A percentile compares a stretch with the other conserved stretches of the same genome.
These are phyloP conservation scores for Zygoascus ofunaensis DNA, from an alignment of 805 yeast species.

Conservation along the genomic window DNA sequence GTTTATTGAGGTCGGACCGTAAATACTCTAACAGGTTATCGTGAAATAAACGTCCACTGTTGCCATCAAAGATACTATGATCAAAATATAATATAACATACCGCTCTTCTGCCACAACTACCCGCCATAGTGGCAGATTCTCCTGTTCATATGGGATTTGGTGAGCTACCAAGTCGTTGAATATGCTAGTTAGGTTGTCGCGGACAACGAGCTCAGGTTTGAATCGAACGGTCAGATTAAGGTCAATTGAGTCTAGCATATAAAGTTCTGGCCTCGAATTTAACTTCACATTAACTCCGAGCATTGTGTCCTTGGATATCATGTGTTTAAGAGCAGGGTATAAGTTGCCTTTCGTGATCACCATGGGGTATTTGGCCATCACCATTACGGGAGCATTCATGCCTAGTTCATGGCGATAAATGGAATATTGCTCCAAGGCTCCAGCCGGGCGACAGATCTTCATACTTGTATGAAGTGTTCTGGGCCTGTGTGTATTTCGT, in stretches of 20 bases:
- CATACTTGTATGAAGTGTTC: background rate
- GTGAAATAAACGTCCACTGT: conserved; percentile 19
- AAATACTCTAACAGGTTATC: conserved; percentile 2
- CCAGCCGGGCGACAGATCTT: conserved; percentile 5
- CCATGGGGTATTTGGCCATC: conserved; percentile 9
- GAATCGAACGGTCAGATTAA: conserved; percentile 12
- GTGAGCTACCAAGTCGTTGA: conserved; percentile 4
- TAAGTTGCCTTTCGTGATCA: conserved; percentile 3
- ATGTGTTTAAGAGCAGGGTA: conserved; percentile 9
- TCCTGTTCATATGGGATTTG: conserved; percentile 5
- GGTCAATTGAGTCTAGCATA: conserved; percentile 6
- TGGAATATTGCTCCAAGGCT: conserved; percentile 13
- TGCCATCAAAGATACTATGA: conserved; percentile 20
- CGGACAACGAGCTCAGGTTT: background rate
- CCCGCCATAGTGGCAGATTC: conserved; percentile 16
- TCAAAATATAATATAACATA: conserved; percentile 17
- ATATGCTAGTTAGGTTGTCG: background rate
- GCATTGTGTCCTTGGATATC: conserved; percentile 7
- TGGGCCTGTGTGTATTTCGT: too few species aligned
- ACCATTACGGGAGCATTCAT: conserved; percentile 13
- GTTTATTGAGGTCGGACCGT: background rate
- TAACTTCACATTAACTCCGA: conserved; percentile 5
- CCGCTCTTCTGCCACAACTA: conserved; percentile 9
- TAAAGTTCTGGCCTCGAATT: background rate
- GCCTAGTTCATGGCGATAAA: conserved; percentile 6